Conservation (phyloP, 768 basidiomycete genomes). For the Cyathus striatus region DNA sequence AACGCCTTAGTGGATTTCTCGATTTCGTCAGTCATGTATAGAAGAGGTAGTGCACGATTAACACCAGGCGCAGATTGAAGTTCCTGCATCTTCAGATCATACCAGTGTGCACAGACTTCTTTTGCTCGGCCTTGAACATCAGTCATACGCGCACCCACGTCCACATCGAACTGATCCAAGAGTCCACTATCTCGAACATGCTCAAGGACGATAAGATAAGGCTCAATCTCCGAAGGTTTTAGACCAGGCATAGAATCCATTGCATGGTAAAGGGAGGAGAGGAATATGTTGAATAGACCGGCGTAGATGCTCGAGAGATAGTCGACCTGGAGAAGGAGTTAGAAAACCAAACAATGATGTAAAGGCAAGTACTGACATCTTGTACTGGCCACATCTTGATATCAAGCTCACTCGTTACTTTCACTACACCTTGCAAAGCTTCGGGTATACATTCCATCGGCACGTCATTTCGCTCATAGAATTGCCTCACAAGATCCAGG, state of each 20-base stretch:
- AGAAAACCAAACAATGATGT: slow-evolving; percentile 6
- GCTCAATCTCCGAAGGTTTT: slow-evolving; percentile 65
- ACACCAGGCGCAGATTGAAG: slow-evolving; percentile 68
- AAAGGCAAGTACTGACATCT: slow-evolving; percentile 58
- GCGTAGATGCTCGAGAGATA: slow-evolving; percentile 65
- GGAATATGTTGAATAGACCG: slow-evolving; percentile 79
- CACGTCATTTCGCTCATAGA: slow-evolving; percentile 86
- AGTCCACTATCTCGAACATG: slow-evolving; percentile 66
- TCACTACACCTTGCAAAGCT: slow-evolving; percentile 69
- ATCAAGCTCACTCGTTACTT: slow-evolving; percentile 65
- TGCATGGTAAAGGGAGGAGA: slow-evolving; percentile 77
- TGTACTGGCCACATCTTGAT: slow-evolving; percentile 72
- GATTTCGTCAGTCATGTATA: slow-evolving; percentile 83
- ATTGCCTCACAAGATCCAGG: slow-evolving; percentile 78
- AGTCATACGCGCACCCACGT: slow-evolving; percentile 57
- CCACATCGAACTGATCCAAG: slow-evolving; percentile 69
- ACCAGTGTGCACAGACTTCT: slow-evolving; percentile 55
- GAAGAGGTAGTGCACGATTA: slow-evolving; percentile 74
- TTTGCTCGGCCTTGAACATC: slow-evolving; percentile 68
- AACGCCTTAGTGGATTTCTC: slow-evolving; percentile 81
- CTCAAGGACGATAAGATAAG: slow-evolving; percentile 64
- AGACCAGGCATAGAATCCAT: slow-evolving; percentile 74
- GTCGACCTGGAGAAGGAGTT: slow-evolving; percentile 44
- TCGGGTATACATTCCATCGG: slow-evolving; percentile 95
- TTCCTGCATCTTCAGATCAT: slow-evolving; percentile 57